These are phyloP conservation scores for Colletotrichum graminicola DNA, from an alignment of 2,329 filamentous ascomycete genomes.

Conservation along the genomic window DNA sequence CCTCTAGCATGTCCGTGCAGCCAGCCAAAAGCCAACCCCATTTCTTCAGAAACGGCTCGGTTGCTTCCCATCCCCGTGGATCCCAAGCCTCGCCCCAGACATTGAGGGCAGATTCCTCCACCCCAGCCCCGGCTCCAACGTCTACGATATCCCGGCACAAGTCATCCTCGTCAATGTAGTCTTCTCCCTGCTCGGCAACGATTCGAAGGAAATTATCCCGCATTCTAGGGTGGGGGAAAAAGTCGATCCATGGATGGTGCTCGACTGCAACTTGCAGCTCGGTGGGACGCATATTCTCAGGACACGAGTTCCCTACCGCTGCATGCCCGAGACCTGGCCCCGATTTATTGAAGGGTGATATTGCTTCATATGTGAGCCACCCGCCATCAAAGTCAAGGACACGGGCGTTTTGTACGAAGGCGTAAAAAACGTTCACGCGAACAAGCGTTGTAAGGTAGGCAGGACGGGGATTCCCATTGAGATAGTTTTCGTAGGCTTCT, in stretches of 20 bases:
- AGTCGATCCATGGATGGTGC: slow-evolving; percentile 52
- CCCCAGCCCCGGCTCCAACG: slow-evolving; percentile 29
- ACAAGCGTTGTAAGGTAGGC: slow-evolving; percentile 36
- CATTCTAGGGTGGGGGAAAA: slow-evolving; percentile 49
- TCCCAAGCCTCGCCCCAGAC: slow-evolving; percentile 62
- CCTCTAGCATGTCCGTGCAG: slow-evolving; percentile 53
- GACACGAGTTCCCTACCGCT: slow-evolving; percentile 3
- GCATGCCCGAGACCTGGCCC: slow-evolving; percentile 27
- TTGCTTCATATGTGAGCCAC: slow-evolving; percentile 42
- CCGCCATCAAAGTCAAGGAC: slow-evolving; percentile 31
- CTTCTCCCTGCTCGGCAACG: slow-evolving; percentile 28
- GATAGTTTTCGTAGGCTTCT: slow-evolving; percentile 26
- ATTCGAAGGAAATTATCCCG: slow-evolving; percentile 47
- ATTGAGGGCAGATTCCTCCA: slow-evolving; percentile 38
- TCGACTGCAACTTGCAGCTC: slow-evolving; percentile 45
- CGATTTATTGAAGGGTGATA: slow-evolving; percentile 43
- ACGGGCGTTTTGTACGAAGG: slow-evolving; percentile 34
- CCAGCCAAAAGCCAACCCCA: slow-evolving; percentile 57
- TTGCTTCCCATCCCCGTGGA: slow-evolving; percentile 60
- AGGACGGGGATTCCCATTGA: slow-evolving; percentile 1
- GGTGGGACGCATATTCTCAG: slow-evolving; percentile 47
- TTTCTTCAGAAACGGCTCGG: slow-evolving; percentile 57
- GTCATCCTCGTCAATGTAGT: slow-evolving; percentile 37
- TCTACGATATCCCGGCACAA: slow-evolving; percentile 41
- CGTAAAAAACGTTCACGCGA: slow-evolving; percentile 42